Base-by-base conservation (phyloP, 2,329 filamentous ascomycete genomes). In the Coniochaeta sp. region DNA sequence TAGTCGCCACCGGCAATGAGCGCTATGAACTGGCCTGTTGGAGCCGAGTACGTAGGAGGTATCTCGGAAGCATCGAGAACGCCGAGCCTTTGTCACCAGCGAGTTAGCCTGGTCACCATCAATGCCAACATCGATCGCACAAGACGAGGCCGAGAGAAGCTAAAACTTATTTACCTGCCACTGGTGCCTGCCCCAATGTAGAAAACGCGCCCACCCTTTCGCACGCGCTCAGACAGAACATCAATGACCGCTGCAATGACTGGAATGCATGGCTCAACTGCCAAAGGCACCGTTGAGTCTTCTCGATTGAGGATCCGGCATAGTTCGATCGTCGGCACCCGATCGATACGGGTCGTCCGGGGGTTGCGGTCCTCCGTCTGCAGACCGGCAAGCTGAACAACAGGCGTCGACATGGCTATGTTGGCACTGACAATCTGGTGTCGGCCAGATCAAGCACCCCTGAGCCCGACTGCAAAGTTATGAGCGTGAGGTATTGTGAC, bases 121-220 rank as follows among this genome's bases (percentile, higher is more conserved):
- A 22, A 43, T 6, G 28, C 9, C 16, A 43, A 43, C 4, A 4
- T 36, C 8, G 8, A 3, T 36, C 7, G 34, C 7, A 12, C 7
- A 3, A 3, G 38, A 17, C 16, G 17, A 43, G 38, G 19, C 2
- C 9, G 38, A 19, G 38, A 43, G n/a, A 11, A 43, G n/a, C 5
- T 31, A 3, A 26, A 47, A 66, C n/a, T n/a, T 43, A 4, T 43
- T 63, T 61, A 76, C 72, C 76, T 72, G 59, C 76, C 74, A 61
- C 76, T 79, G 2, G 75, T 78, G 16, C 76, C 75, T 3, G 76
- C 76, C 11, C 76, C 75, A n/a, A 75, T 72, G 62, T 75, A 74
- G 8, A 72, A 56, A 40, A 75, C 67, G 59, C 73, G 65, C 22
- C 74, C 74, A 22, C 73, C 71, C 14, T 54, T 57, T n/a, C 66